phyloP scores from a whole-genome alignment of 345 rosid genomes.

The Carallia brachiata region DNA sequence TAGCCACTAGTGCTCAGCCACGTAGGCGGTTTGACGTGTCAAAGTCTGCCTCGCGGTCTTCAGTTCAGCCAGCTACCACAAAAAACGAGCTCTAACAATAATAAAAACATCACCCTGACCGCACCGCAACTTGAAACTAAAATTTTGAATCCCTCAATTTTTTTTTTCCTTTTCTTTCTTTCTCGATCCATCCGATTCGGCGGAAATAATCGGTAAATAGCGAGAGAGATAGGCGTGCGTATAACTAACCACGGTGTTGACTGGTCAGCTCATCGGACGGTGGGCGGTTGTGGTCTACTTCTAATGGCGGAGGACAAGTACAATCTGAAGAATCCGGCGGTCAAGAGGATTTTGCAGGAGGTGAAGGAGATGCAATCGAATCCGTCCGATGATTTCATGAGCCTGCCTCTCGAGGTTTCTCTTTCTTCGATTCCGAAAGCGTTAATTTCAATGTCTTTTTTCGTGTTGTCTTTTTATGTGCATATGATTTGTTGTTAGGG shows the following conservation, averaged over 20 bases:
- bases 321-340: conserved; percentile 87
- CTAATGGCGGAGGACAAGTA: conserved; percentile 83
- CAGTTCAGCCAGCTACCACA: neutral
- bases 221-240: neutral
- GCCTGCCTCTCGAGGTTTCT: conserved; percentile 92
- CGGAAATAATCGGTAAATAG: no score
- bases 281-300: neutral
- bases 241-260: neutral
- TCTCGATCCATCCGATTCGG: neutral
- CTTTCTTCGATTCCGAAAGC: neutral
- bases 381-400: conserved; percentile 97
- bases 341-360: conserved; percentile 97
- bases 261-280: conserved; percentile 1
- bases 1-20: neutral
- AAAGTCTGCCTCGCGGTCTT: neutral
- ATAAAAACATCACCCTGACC: neutral
- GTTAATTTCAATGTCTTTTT: neutral
- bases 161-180: neutral
- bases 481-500: no score
- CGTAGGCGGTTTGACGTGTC: neutral
- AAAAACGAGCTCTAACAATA: neutral
- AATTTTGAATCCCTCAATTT: neutral
- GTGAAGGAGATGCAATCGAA: conserved; percentile 98
- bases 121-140: no score
- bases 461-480: neutral